Conservation (phyloP, 495 filamentous ascomycete genomes). For the Tuber umbilicatum region DNA sequence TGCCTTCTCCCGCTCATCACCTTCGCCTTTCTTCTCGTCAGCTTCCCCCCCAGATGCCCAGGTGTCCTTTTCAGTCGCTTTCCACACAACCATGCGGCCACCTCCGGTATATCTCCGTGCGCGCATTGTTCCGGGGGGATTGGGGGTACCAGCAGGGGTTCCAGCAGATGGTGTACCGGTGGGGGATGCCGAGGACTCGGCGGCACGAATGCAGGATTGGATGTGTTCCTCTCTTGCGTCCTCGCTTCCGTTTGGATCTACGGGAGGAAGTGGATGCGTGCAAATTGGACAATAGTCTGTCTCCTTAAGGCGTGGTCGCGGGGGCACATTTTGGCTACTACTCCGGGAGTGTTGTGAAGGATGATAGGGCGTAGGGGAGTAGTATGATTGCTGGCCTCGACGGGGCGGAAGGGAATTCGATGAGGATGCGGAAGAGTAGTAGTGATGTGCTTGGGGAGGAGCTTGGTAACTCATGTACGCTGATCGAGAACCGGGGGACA, state of each 20-base stretch:
- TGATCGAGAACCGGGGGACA: not conserved
- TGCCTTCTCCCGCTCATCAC: constrained; percentile 37
- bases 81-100: constrained; percentile 59
- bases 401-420: constrained; percentile 38
- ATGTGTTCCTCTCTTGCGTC: constrained; percentile 69
- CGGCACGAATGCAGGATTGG: constrained; percentile 60
- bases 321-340: constrained; percentile 15
- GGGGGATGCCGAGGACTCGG: constrained; percentile 10
- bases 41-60: constrained; percentile 20
- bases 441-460: constrained; percentile 12
- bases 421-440: constrained; percentile 27
- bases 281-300: constrained; percentile 92
- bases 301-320: constrained; percentile 53
- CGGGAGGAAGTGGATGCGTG: constrained; percentile 64
- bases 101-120: constrained; percentile 32
- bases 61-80: constrained; percentile 79
- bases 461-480: not conserved
- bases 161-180: not conserved
- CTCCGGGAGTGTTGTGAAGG: constrained; percentile 34
- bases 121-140: constrained; percentile 2
- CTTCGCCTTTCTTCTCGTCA: constrained; percentile 3
- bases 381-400: constrained; percentile 26
- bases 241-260: constrained; percentile 56
- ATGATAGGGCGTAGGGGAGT: constrained; percentile 35
- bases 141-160: not conserved